Percentiles rank a stretch among this genome's conserved stretches.
Conservation (phyloP, 2,329 filamentous ascomycete genomes). For the Pestalotiopsis sp. region DNA sequence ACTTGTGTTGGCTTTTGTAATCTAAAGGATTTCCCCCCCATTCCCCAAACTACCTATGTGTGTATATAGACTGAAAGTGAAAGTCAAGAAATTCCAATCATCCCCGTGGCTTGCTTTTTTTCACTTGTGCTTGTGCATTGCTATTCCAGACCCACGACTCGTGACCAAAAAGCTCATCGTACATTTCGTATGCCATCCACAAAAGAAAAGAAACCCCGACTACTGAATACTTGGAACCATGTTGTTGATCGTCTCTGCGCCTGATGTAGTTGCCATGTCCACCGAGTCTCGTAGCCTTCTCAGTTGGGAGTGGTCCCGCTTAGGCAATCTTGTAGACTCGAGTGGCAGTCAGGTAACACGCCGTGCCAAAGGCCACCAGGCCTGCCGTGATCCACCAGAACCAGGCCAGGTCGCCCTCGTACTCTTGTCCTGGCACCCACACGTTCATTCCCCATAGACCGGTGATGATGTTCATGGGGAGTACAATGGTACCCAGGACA, state of each 20-base stretch:
- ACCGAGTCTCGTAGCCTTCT: background rate
- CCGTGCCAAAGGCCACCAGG: constrained; percentile 75
- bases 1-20: background rate
- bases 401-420: constrained; percentile 75
- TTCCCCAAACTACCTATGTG: background rate
- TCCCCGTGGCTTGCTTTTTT: background rate
- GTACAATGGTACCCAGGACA: constrained; percentile 92
- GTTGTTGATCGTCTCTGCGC: background rate
- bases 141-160: background rate
- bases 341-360: constrained; percentile 82
- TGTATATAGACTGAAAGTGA: too few species aligned
- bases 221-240: background rate
- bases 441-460: constrained; percentile 99
- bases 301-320: background rate
- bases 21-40: background rate
- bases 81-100: background rate
- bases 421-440: constrained; percentile 88
- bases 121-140: background rate
- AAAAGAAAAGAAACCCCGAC: background rate
- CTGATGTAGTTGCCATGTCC: background rate
- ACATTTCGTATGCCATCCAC: background rate
- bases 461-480: constrained; percentile 99
- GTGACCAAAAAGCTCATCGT: background rate
- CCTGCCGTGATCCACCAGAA: constrained; percentile 76
- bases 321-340: constrained; percentile 80